phyloP scores from a whole-genome alignment of 2,329 filamentous ascomycete species.

The Raffaelea albimanens region DNA sequence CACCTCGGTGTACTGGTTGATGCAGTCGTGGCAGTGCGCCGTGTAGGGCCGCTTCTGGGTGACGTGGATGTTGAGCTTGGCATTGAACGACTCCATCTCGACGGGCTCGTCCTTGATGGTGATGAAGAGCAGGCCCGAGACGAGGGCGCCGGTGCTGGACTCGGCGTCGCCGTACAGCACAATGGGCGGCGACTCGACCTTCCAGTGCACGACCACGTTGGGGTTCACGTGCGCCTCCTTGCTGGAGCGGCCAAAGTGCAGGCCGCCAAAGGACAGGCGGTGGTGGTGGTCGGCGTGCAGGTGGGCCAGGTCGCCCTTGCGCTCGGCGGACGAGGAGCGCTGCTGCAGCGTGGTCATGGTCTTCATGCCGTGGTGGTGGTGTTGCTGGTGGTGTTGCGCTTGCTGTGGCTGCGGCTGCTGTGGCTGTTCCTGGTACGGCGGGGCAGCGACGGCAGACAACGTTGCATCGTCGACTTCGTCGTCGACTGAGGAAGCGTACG shows the following conservation, averaged over 20 bases:
- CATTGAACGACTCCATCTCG: constrained; percentile 63
- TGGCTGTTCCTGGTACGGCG: constrained; percentile 3
- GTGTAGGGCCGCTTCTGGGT: constrained; percentile 76
- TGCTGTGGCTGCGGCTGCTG: constrained; percentile 9
- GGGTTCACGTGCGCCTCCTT: constrained; percentile 30
- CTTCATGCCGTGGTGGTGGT: constrained; percentile 8
- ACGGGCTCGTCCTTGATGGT: constrained; percentile 57
- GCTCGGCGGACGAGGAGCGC: constrained; percentile 12
- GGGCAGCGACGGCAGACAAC: not conserved
- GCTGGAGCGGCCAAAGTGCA: constrained; percentile 31
- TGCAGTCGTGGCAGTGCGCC: constrained; percentile 69
- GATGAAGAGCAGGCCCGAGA: constrained; percentile 75
- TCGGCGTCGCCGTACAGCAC: constrained; percentile 71
- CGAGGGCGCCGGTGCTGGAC: constrained; percentile 71
- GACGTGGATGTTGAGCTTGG: constrained; percentile 60
- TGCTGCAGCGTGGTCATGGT: constrained; percentile 10
- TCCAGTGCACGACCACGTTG: constrained; percentile 39
- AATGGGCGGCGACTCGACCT: constrained; percentile 77
- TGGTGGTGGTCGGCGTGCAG: constrained; percentile 29
- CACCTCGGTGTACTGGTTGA: constrained; percentile 61
- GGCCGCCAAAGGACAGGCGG: constrained; percentile 28
- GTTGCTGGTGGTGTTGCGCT: too few relatives aligned
- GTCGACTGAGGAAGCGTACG: constrained; percentile 26
- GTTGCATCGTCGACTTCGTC: constrained; percentile 20
- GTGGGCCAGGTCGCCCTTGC: constrained; percentile 12